Percentiles rank a stretch among this genome's conserved stretches.
These are phyloP conservation scores for Westerdykella aurantiaca DNA, from an alignment of 2,329 filamentous ascomycete species.

Conservation along the genomic window DNA sequence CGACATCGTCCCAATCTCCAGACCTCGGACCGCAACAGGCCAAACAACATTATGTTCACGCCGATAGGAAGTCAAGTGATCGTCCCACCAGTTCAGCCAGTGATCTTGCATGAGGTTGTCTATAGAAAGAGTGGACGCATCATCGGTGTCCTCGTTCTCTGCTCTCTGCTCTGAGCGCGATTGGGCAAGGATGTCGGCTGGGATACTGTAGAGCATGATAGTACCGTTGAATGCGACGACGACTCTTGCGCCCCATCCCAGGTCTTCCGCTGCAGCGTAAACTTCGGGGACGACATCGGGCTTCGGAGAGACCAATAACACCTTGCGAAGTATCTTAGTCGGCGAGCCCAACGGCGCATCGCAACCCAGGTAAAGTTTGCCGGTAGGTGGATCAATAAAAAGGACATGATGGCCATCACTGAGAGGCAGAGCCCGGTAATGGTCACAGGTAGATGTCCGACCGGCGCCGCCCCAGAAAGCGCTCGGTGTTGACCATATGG, in stretches of 20 bases:
- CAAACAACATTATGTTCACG: slow-evolving; percentile 29
- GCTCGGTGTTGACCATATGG: slow-evolving; percentile 7
- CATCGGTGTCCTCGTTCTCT: slow-evolving; percentile 17
- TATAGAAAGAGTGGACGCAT: slow-evolving; percentile 5
- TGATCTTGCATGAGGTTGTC: slow-evolving; percentile 13
- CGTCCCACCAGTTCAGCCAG: slow-evolving; percentile 29
- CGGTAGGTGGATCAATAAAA: slow-evolving; percentile 56
- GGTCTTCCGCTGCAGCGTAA: slow-evolving; percentile 54
- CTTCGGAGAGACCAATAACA: slow-evolving; percentile 47
- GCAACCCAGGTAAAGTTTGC: slow-evolving; percentile 54
- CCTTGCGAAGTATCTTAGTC: slow-evolving; percentile 54
- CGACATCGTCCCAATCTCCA: slow-evolving; percentile 43
- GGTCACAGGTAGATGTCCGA: slow-evolving; percentile 41
- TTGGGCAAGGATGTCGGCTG: slow-evolving; percentile 43
- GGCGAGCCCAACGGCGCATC: slow-evolving; percentile 54
- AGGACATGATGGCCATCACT: slow-evolving; percentile 61
- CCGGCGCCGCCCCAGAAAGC: slow-evolving; percentile 2
- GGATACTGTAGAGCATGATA: slow-evolving; percentile 57
- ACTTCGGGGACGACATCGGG: slow-evolving; percentile 40
- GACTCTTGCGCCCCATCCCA: slow-evolving; percentile 53
- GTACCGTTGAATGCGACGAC: slow-evolving; percentile 51
- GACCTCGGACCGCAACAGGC: slow-evolving; percentile 48
- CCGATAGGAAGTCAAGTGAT: slow-evolving; percentile 4
- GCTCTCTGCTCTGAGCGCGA: slow-evolving; percentile 27
- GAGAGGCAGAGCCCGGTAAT: slow-evolving; percentile 59